Conservation (phyloP, 2,329 filamentous ascomycete genomes). For the Tolypocladium pustulatum region DNA sequence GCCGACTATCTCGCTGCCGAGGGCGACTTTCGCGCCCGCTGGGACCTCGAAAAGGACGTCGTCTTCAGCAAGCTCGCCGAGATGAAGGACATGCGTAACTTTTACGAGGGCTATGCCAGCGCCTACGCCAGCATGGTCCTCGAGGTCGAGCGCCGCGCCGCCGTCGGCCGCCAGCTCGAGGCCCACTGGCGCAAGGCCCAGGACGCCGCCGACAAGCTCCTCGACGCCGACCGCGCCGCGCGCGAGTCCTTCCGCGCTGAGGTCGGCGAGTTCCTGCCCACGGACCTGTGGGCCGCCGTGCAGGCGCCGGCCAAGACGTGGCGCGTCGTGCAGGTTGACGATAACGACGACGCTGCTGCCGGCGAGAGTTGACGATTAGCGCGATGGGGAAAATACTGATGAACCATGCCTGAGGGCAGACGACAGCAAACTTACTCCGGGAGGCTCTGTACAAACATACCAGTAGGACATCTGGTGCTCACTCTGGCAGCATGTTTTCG, state of each 20-base stretch:
- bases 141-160: conserved; percentile 67
- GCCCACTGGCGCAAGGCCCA: conserved; percentile 68
- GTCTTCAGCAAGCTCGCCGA: conserved; percentile 63
- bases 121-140: conserved; percentile 79
- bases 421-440: neutral
- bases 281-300: conserved; percentile 77
- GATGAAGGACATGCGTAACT: conserved; percentile 64
- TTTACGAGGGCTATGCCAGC: conserved; percentile 78
- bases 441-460: neutral
- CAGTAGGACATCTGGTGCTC: too few relatives aligned
- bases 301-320: conserved; percentile 45
- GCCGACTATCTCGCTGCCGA: conserved; percentile 55
- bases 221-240: conserved; percentile 60
- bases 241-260: conserved; percentile 72
- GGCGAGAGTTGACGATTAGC: neutral
- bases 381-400: neutral
- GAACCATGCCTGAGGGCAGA: neutral
- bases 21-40: conserved; percentile 52
- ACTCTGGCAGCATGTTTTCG: too few relatives aligned
- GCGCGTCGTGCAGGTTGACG: conserved; percentile 32
- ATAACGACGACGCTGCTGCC: conserved; percentile 7
- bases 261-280: conserved; percentile 76
- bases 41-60: conserved; percentile 63
- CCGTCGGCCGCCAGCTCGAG: conserved; percentile 63
- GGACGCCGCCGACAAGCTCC: conserved; percentile 64